Evolutionary conservation across 169 alveolate species (phyloP).

Genomic region (Plasmodium chabaudi): DNA sequence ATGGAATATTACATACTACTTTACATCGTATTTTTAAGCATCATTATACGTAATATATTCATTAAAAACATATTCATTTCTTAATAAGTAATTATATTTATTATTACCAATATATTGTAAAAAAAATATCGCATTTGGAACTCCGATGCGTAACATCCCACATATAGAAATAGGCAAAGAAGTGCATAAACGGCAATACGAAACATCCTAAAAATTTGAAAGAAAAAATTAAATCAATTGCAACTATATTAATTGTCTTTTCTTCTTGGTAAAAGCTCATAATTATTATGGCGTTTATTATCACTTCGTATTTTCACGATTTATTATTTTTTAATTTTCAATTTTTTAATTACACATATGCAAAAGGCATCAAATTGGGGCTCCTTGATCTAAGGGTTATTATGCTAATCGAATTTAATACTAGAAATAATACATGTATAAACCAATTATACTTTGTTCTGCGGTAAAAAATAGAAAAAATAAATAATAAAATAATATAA

Average conservation of each 20-base stretch:
- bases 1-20: no score
- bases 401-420: conserved; percentile 69
- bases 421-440: conserved; percentile 76
- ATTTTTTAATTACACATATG: conserved; percentile 76
- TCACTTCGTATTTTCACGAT: background rate
- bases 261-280: background rate
- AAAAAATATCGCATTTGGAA: conserved; percentile 57
- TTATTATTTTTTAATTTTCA: background rate
- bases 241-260: no score
- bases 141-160: conserved; percentile 68
- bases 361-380: conserved; percentile 52
- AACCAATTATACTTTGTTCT: conserved; percentile 80
- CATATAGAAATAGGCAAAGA: conserved; percentile 40
- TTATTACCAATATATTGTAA: conserved; percentile 65
- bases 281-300: background rate
- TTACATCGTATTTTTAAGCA: no score
- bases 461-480: background rate
- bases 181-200: conserved; percentile 44
- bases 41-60: no score
- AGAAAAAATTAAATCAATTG: background rate
- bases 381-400: conserved; percentile 31
- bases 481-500: background rate
- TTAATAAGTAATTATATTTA: background rate
- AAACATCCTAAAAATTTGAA: conserved; percentile 35
- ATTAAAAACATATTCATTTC: no score